phyloP scores from a whole-genome alignment of 1,284 basidiomycete species.

The Apiotrichum domesticum region DNA sequence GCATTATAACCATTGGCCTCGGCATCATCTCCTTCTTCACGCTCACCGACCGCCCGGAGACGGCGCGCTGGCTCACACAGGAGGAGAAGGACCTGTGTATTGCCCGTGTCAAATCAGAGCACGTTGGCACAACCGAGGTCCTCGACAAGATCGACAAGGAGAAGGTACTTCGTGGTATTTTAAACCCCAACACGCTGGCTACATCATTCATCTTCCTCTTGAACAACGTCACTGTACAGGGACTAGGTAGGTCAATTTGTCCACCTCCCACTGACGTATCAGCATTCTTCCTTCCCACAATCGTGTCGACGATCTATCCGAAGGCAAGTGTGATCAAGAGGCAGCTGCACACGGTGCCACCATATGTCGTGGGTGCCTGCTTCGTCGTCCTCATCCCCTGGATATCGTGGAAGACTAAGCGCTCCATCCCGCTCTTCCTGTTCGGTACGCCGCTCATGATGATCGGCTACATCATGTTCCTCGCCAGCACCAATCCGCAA shows the following conservation, averaged over 20 bases:
- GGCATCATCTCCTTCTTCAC: slow-evolving; percentile 23
- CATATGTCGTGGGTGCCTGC: slow-evolving; percentile 36
- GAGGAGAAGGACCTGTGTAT: slow-evolving; percentile 25
- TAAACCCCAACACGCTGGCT: slow-evolving; percentile 22
- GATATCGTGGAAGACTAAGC: slow-evolving; percentile 35
- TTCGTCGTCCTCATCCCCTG: slow-evolving; percentile 28
- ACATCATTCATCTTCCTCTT: slow-evolving; percentile 41
- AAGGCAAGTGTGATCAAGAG: slow-evolving; percentile 29
- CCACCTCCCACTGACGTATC: no score
- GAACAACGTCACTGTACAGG: slow-evolving; percentile 44
- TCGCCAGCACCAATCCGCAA: slow-evolving; percentile 11
- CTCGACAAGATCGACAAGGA: slow-evolving; percentile 28
- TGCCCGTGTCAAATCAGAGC: slow-evolving; percentile 41
- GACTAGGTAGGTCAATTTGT: slow-evolving; percentile 7
- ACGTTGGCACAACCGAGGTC: slow-evolving; percentile 32
- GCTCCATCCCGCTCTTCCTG: slow-evolving; percentile 30
- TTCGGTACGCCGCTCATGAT: slow-evolving; percentile 32
- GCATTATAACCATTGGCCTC: slow-evolving; percentile 15
- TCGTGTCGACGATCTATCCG: slow-evolving; percentile 44
- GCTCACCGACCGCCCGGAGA: slow-evolving; percentile 36
- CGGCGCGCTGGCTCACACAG: slow-evolving; percentile 20
- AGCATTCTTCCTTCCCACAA: slow-evolving; percentile 41
- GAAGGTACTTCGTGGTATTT: slow-evolving; percentile 26
- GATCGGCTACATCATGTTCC: slow-evolving; percentile 34
- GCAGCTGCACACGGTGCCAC: slow-evolving; percentile 44